A percentile compares a stretch with the other conserved stretches of the same genome.
Evolutionary conservation across 1,284 basidiomycete genomes (phyloP).

Genomic region (Agaricales sp.): DNA sequence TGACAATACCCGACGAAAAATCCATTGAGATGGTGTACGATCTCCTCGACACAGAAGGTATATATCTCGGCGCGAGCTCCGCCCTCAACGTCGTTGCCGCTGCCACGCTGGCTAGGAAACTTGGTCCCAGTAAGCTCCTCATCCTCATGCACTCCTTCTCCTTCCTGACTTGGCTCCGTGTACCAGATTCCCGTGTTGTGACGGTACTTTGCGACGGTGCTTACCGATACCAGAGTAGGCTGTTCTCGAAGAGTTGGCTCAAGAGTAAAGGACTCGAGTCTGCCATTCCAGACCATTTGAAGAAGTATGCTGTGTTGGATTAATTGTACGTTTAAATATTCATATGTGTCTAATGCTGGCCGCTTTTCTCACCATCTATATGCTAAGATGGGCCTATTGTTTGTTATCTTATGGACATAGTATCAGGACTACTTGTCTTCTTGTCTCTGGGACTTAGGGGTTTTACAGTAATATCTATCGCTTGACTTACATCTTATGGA

Average conservation of each 20-base stretch:
- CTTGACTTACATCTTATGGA: too few species aligned
- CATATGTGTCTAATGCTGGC: too few species aligned
- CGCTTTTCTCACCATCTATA: too few species aligned
- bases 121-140: constrained; percentile 61
- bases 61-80: constrained; percentile 95
- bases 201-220: constrained; percentile 94
- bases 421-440: too few species aligned
- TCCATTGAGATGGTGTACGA: constrained; percentile 93
- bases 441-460: too few species aligned
- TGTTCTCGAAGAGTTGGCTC: constrained; percentile 96
- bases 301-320: constrained; percentile 86
- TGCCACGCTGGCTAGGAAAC: constrained; percentile 74
- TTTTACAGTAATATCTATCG: too few species aligned
- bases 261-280: constrained; percentile 71
- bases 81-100: constrained; percentile 96
- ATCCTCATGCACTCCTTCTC: constrained; percentile 3
- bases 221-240: constrained; percentile 90
- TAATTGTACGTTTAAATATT: too few species aligned
- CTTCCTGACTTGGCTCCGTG: constrained; percentile 5
- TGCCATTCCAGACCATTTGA: constrained; percentile 78
- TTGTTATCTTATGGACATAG: too few species aligned
- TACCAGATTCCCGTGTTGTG: constrained; percentile 80
- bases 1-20: constrained; percentile 85
- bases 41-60: constrained; percentile 84
- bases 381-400: too few species aligned